phyloP scores from a whole-genome alignment of 2,329 filamentous ascomycete genomes.

The Neopestalotiopsis clavispora region DNA sequence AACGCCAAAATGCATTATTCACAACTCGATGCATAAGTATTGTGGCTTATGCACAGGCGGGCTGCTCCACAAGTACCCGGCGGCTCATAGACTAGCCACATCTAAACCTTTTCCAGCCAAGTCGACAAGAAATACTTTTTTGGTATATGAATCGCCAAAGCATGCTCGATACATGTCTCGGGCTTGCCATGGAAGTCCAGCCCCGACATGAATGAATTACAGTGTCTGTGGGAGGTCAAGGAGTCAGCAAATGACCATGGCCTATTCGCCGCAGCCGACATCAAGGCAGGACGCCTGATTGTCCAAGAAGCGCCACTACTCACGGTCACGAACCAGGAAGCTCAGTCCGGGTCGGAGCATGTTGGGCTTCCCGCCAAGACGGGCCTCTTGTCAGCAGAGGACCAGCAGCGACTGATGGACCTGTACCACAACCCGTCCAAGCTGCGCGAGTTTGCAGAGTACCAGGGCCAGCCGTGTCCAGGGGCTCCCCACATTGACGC shows the following conservation, averaged over 20 bases:
- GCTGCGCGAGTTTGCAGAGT: constrained; percentile 7
- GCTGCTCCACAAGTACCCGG: not conserved
- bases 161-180: not conserved
- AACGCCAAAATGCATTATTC: no score
- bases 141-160: not conserved
- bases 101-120: constrained; percentile 5
- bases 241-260: constrained; percentile 7
- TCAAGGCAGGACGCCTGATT: constrained; percentile 6
- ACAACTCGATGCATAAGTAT: not conserved
- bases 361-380: constrained; percentile 8
- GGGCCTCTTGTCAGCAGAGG: not conserved
- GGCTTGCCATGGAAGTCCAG: not conserved
- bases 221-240: constrained; percentile 7
- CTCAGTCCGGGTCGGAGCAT: constrained; percentile 4
- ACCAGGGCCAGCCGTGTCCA: constrained; percentile 10
- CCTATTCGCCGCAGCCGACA: constrained; percentile 7
- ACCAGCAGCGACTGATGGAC: constrained; percentile 1
- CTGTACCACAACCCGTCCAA: constrained; percentile 12
- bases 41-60: not conserved
- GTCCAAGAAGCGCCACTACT: constrained; percentile 11
- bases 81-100: not conserved
- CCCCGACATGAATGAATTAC: constrained; percentile 3
- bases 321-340: constrained; percentile 7
- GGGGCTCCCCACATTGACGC: constrained; percentile 10
- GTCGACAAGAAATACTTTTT: not conserved